These are phyloP conservation scores for Neofusicoccum umdonicola DNA, from an alignment of 2,329 filamentous ascomycete genomes.

Conservation along the genomic window DNA sequence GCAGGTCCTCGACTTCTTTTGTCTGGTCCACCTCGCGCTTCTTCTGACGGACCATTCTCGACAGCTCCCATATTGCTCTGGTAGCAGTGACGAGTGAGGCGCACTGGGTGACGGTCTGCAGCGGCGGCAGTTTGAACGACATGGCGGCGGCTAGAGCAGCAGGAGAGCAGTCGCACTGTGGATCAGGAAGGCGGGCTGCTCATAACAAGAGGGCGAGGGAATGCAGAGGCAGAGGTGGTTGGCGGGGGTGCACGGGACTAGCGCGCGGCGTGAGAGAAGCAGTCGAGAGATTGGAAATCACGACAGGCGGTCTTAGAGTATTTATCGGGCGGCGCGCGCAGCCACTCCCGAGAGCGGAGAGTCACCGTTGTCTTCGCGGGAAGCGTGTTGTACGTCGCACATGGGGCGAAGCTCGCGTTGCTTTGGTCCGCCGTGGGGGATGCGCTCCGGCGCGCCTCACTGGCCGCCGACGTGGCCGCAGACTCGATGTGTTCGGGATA, in stretches of 20 bases:
- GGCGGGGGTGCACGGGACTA: too few species aligned
- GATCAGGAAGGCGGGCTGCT: not conserved
- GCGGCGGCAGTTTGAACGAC: slow-evolving; percentile 6
- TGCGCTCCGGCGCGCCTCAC: not conserved
- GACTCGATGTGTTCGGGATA: not conserved
- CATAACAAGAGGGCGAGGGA: not conserved
- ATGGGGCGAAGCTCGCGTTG: not conserved
- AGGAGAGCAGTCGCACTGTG: not conserved
- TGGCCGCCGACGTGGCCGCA: not conserved
- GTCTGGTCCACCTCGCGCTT: slow-evolving; percentile 8
- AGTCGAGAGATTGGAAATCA: not conserved
- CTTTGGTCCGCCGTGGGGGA: not conserved
- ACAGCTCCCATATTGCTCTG: slow-evolving; percentile 13
- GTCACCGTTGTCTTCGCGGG: not conserved
- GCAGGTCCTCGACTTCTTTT: slow-evolving; percentile 8
- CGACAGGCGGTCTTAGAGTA: not conserved
- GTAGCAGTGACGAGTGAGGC: slow-evolving; percentile 9
- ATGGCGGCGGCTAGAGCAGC: not conserved
- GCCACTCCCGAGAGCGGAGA: not conserved
- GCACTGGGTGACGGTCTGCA: slow-evolving; percentile 13
- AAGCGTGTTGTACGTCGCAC: slow-evolving; percentile 3
- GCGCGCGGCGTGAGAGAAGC: not conserved
- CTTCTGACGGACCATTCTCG: slow-evolving; percentile 13
- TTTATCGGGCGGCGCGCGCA: not conserved
- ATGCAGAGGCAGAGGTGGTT: not conserved